Conservation (phyloP, 2,329 filamentous ascomycete species). For the Clonostachys chloroleuca region DNA sequence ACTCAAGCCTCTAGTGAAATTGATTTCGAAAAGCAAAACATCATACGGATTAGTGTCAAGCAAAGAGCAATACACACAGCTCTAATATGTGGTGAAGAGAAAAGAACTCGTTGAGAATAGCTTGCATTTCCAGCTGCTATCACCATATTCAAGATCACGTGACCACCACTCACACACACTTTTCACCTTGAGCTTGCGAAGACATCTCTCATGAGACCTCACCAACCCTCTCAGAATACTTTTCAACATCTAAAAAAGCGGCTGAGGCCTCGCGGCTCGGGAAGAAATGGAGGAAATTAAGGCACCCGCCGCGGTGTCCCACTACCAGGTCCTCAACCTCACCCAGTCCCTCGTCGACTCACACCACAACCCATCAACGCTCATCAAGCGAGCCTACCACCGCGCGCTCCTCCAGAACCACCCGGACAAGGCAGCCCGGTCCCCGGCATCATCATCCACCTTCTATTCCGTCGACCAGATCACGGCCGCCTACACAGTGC, state of each 20-base stretch:
- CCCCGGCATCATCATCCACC: slow-evolving; percentile 3
- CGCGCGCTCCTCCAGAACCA: slow-evolving; percentile 62
- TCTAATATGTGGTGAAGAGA: too few species aligned
- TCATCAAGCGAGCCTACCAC: slow-evolving; percentile 60
- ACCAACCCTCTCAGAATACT: neutral
- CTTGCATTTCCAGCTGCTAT: neutral
- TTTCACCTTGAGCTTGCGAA: too few species aligned
- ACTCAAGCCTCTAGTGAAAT: too few species aligned
- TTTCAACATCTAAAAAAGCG: neutral
- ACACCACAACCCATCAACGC: slow-evolving; percentile 33
- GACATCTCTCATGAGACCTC: neutral
- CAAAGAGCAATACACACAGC: too few species aligned
- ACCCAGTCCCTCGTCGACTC: slow-evolving; percentile 41
- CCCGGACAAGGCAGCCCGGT: slow-evolving; percentile 47
- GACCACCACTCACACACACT: neutral
- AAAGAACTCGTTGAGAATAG: too few species aligned
- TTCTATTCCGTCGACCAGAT: slow-evolving; percentile 34
- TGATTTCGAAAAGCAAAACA: too few species aligned
- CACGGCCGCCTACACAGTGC: slow-evolving; percentile 49
- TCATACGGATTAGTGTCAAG: too few species aligned
- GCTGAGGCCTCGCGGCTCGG: too few species aligned
- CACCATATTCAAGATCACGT: neutral
- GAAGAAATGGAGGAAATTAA: neutral
- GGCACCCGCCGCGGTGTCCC: slow-evolving; percentile 28
- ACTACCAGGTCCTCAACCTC: slow-evolving; percentile 59